Conservation (phyloP, 2,329 filamentous ascomycete species). For the Arthroderma sp. region DNA sequence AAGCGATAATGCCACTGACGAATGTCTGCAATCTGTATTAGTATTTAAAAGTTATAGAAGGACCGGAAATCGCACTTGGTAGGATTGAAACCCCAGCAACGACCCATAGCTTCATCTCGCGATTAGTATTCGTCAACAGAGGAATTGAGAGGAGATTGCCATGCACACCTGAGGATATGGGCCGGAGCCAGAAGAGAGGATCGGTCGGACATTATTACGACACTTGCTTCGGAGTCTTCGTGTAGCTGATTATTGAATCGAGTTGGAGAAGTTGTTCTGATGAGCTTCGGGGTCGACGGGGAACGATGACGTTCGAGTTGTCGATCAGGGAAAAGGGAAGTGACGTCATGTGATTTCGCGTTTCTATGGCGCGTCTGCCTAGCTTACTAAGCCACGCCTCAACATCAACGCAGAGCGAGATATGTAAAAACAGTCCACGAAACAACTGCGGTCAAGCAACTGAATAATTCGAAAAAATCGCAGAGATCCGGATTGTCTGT, state of each 20-base stretch:
- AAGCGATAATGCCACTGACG: constrained; percentile 59
- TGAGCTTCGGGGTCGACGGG: background rate
- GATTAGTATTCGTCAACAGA: background rate
- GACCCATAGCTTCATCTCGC: constrained; percentile 59
- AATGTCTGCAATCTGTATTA: constrained; percentile 50
- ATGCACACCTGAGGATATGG: constrained; percentile 16
- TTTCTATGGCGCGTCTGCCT: constrained; percentile 35
- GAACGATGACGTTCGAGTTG: background rate
- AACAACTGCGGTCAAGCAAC: background rate
- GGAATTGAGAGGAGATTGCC: too few species aligned
- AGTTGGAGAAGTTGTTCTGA: background rate
- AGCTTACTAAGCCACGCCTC: constrained; percentile 6
- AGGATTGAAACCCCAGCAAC: constrained; percentile 73
- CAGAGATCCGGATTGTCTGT: background rate
- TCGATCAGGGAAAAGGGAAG: constrained; percentile 1
- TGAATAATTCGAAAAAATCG: background rate
- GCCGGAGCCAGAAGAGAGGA: constrained; percentile 11
- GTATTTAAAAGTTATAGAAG: background rate
- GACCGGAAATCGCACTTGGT: constrained; percentile 50
- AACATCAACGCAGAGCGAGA: background rate
- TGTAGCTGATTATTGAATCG: background rate
- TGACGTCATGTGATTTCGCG: constrained; percentile 31
- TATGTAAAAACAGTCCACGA: background rate
- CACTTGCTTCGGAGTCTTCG: background rate
- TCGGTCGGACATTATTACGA: constrained; percentile 8